Evolutionary conservation across 805 yeast species (phyloP), one percentile per base, ranked within the genome.

Genomic region (Limtongozyma cylindracea): DNA sequence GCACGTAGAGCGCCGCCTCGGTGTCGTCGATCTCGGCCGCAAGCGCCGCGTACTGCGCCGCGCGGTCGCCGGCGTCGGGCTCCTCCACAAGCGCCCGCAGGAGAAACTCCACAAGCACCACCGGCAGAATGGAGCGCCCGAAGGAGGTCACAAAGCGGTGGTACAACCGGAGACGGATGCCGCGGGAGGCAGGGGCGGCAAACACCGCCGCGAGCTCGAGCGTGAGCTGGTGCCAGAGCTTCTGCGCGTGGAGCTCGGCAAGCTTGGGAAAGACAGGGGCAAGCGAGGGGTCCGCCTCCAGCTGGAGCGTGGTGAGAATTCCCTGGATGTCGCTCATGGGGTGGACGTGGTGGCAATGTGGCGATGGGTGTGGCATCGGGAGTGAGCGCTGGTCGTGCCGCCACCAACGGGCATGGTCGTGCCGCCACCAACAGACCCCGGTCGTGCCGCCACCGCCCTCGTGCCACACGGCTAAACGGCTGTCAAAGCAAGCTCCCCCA

Each of bases 171-270:
- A 68, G 41, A 31, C 84, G 61, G 25, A 76, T 44, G 6, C 23
- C 23, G 16, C 24, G 24, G 9, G 73, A 53, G 13, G 51, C 52
- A 6, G 62, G 55, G 25, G 55, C 51, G 19, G 49, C 49, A 47
- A 63, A 84, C 37, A 82, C 60, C 29, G 56, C 57, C 17, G 49
- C 50, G 25, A 88, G 50, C 5, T 62, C 45, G 28, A 62, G 61
- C 3, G 94, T 76, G 39, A 88, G 58, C 51, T 88, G 96, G 48
- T 72, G 91, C 95, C 95, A 88, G 40, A 84, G 58, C 43, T 78
- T 80, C 33, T 92, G 56, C 38, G 80, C 93, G 47, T 77, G 73
- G 25, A 55, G 53, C 34, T 78, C 93, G 38, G 82, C 95, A 39
- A 84, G 59, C 23, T 62, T 59, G 37, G 62, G 68, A 33, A 72